Conservation (phyloP, 116 monocot species). For the Dioscorea cayenensis region DNA sequence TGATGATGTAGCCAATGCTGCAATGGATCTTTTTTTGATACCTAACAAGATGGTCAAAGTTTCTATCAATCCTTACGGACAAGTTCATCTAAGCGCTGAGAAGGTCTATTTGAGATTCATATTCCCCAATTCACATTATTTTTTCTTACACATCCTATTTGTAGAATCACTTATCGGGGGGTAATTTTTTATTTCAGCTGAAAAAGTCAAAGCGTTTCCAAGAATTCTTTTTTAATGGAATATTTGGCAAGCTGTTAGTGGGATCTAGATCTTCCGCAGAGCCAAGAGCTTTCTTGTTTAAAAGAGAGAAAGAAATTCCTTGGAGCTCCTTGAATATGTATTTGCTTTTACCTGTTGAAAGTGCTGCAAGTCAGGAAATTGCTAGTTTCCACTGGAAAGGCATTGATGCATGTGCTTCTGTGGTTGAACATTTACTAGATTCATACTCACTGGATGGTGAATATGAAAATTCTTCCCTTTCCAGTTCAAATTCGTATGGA, state of each 20-base stretch:
- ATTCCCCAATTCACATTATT: background rate
- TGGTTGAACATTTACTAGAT: slow-evolving; percentile 30
- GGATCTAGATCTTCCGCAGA: slow-evolving; percentile 36
- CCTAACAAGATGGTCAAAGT: slow-evolving; percentile 56
- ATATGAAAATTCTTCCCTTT: slow-evolving; percentile 5
- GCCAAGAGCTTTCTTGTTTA: slow-evolving; percentile 54
- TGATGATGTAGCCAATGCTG: slow-evolving; percentile 50
- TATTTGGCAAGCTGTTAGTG: slow-evolving; percentile 74
- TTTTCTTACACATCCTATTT: background rate
- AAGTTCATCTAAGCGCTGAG: slow-evolving; percentile 35
- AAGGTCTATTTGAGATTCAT: slow-evolving; percentile 32
- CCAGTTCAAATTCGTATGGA: slow-evolving; percentile 6
- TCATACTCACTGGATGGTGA: slow-evolving; percentile 4
- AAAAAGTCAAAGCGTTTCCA: slow-evolving; percentile 72
- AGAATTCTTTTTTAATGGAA: slow-evolving; percentile 82
- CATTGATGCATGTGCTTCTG: slow-evolving; percentile 35
- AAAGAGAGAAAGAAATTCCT: slow-evolving; percentile 13
- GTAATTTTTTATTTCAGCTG: slow-evolving; percentile 25
- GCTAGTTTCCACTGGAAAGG: slow-evolving; percentile 63
- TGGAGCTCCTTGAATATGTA: slow-evolving; percentile 65
- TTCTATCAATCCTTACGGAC: slow-evolving; percentile 56
- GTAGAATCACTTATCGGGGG: background rate
- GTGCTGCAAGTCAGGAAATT: slow-evolving; percentile 7
- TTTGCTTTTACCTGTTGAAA: slow-evolving; percentile 61
- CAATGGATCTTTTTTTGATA: slow-evolving; percentile 61